Percentiles rank a stretch among this genome's conserved stretches.
These are phyloP conservation scores for Multifurca ochricompacta DNA, from an alignment of 768 basidiomycete genomes.

Conservation along the genomic window DNA sequence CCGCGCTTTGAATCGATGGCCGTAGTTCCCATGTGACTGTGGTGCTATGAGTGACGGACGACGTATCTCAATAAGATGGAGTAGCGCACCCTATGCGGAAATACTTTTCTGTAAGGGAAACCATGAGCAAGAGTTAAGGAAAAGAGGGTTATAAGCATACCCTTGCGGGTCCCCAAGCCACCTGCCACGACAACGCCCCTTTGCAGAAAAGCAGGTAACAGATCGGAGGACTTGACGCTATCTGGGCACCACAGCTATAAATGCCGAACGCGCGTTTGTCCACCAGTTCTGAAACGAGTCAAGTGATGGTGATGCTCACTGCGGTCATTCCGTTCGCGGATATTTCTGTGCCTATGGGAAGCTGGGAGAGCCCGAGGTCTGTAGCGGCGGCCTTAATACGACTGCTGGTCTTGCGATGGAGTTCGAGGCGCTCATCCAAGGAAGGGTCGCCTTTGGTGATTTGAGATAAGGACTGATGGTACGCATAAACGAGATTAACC, in stretches of 20 bases:
- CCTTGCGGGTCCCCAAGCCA: constrained; percentile 41
- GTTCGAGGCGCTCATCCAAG: constrained; percentile 67
- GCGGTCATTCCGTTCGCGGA: constrained; percentile 96
- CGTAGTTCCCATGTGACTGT: constrained; percentile 86
- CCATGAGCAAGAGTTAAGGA: constrained; percentile 12
- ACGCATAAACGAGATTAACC: constrained; percentile 90
- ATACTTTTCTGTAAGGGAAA: constrained; percentile 54
- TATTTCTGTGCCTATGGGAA: constrained; percentile 52
- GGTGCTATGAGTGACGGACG: neutral
- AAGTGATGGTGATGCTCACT: constrained; percentile 31
- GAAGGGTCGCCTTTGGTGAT: constrained; percentile 59
- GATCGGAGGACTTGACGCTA: constrained; percentile 66
- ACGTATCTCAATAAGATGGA: constrained; percentile 2
- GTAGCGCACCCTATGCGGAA: constrained; percentile 71
- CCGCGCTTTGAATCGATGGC: constrained; percentile 61
- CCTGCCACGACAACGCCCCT: constrained; percentile 78
- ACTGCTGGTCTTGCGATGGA: constrained; percentile 62
- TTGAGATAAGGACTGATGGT: constrained; percentile 66
- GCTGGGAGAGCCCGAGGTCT: constrained; percentile 63
- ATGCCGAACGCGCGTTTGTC: neutral
- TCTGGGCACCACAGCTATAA: constrained; percentile 73
- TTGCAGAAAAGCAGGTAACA: constrained; percentile 66
- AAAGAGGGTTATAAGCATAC: neutral
- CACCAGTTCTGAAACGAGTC: neutral
- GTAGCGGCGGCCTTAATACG: constrained; percentile 61